Conservation (phyloP, 352 stramenopile species). For the Plasmopara muralis region DNA sequence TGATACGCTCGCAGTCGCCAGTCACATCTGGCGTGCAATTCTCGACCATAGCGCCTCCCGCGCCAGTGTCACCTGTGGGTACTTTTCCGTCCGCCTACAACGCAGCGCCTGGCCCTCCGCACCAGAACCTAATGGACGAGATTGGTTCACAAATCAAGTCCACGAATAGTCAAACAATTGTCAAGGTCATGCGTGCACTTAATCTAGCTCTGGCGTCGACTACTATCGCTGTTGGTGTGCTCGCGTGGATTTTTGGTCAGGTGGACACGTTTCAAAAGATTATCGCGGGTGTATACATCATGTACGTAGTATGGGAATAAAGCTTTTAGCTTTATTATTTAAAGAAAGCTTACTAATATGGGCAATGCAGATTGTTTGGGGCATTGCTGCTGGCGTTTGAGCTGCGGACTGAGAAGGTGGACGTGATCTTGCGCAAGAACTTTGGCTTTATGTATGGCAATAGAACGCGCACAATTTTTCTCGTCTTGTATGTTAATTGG, state of each 20-base stretch:
- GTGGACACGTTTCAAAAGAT: slow-evolving; percentile 74
- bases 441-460: slow-evolving; percentile 90
- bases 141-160: slow-evolving; percentile 76
- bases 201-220: slow-evolving; percentile 71
- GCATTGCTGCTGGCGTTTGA: slow-evolving; percentile 74
- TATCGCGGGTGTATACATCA: slow-evolving; percentile 84
- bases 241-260: slow-evolving; percentile 77
- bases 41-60: slow-evolving; percentile 31
- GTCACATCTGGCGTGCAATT: slow-evolving; percentile 15
- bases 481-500: slow-evolving; percentile 69
- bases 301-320: slow-evolving; percentile 37
- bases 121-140: slow-evolving; percentile 80
- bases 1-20: slow-evolving; percentile 31
- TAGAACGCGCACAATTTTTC: slow-evolving; percentile 81
- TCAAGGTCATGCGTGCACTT: slow-evolving; percentile 69
- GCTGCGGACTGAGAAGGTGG: slow-evolving; percentile 75
- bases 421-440: slow-evolving; percentile 74
- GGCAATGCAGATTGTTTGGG: slow-evolving; percentile 58
- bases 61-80: slow-evolving; percentile 25
- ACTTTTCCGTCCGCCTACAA: slow-evolving; percentile 19
- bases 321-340: too few relatives aligned
- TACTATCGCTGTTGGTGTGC: slow-evolving; percentile 59
- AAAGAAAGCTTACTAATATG: neutral
- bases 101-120: slow-evolving; percentile 19
- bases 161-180: slow-evolving; percentile 75